Base-by-base conservation (phyloP, 352 stramenopile species). In the Phytophthora ohioensis region DNA sequence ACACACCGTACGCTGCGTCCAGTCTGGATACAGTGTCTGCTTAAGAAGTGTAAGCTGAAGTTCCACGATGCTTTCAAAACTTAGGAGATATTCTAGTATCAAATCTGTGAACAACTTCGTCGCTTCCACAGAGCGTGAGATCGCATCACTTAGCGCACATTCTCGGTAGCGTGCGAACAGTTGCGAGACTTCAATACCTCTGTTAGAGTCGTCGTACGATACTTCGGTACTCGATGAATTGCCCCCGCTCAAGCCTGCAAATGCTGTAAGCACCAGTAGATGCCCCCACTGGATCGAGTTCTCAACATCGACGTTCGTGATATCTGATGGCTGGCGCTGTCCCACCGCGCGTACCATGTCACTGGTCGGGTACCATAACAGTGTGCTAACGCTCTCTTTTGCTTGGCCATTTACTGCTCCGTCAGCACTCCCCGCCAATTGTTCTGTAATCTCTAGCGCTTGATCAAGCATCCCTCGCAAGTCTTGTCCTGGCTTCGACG, bases 1-100 rank as follows among this genome's bases (percentile, higher is more conserved):
- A 52, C 86, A 62, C 38, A 92, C 10, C 2, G 69, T 69, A 15
- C 76, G 80, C 38, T 86, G 81, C 5, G 56, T 64, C 41, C 75
- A 73, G 39, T 81, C 58, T 0, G 81, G 79, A 68, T 86, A 80
- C 32, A 88, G 52, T 8, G 79, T 82, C 51, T 91, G 81, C 43
- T 91, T 79, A 11, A 90, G 5, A 12, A 92, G 59, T 4, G 76
- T 76, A 0, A 91, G 48, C 57, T 92, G 77, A 32, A 92, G 54
- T 34, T 76, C 57, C 13, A 71, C 46, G 1, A 81, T 56, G 31
- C 69, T 61, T 34, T 64, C 57, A 51, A 82, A 66, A 36, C 57
- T 59, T 31, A 65, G 1, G 32, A 84, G 53, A 64, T 73, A 56
- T 10, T 61, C 65, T 45, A 92, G 60, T 35, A 90, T 48, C 13